Conservation (phyloP, 1,284 basidiomycete species). For the Cryptococcus sp. region DNA sequence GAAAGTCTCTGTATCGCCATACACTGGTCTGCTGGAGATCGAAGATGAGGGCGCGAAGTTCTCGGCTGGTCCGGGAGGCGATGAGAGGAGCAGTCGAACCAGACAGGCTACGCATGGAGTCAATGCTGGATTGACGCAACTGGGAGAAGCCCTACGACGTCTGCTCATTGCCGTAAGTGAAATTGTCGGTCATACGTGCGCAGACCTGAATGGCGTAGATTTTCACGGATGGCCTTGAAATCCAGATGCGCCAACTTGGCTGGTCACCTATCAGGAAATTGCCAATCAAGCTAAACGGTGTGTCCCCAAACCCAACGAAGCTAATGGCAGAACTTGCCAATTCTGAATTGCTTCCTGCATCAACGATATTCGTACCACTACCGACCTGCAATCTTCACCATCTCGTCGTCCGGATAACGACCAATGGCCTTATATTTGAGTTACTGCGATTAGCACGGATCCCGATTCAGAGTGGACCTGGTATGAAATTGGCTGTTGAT, state of each 20-base stretch:
- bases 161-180: constrained; percentile 34
- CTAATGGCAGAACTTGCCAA: constrained; percentile 28
- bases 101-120: constrained; percentile 23
- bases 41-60: constrained; percentile 31
- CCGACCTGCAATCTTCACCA: constrained; percentile 33
- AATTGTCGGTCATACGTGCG: neutral
- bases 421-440: constrained; percentile 33
- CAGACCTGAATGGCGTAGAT: constrained; percentile 10
- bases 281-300: constrained; percentile 29
- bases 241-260: constrained; percentile 37
- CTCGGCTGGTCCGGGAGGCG: constrained; percentile 7
- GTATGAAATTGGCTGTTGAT: constrained; percentile 27
- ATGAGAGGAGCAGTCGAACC: constrained; percentile 19
- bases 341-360: constrained; percentile 33
- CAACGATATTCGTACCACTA: constrained; percentile 38
- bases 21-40: constrained; percentile 38
- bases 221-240: constrained; percentile 38
- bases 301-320: neutral
- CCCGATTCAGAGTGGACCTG: constrained; percentile 30
- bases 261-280: constrained; percentile 33
- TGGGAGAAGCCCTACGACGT: constrained; percentile 35
- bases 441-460: constrained; percentile 34
- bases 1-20: constrained; percentile 27
- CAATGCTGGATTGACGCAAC: constrained; percentile 30
- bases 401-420: constrained; percentile 33